Base-by-base conservation (phyloP, 176 grass and related monocot genomes). In the Miscanthus lutarioriparius region DNA sequence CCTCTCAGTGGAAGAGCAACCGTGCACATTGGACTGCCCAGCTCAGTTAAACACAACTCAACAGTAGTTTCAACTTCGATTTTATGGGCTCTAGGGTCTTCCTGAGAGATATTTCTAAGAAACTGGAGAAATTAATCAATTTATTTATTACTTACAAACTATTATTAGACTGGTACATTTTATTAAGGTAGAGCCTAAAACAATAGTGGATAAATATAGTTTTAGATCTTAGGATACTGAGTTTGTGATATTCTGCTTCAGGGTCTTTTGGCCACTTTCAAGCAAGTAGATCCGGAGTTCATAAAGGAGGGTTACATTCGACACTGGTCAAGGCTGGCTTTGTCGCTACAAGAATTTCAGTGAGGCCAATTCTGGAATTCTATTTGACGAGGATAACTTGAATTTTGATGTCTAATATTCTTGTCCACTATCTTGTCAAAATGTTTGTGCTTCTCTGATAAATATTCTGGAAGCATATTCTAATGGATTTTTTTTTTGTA, bases 261-360 rank as follows among this genome's bases (percentile, higher is more conserved):
- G 96, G 96, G 27, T 98, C 96, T 80, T 98, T 98, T 87, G 96
- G 96, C 44, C 96, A 98, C 78, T 98, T 98, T 70, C 96, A 98
- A 93, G 96, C 93, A 74, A 95, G 93, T 90, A 92, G 84, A 89
- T 98, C 96, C 38, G 91, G 91, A 22, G 93, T 95, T 38, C 96
- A 98, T 87, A 98, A 84, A 85, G 96, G 96, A 75, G 96, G 96
- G 35, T 49, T 98, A 75, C 67, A 93, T 90, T 86, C 70, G 9
- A 77, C 96, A 41, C 70, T 98, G 67, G 96, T 98, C 39, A 95
- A 91, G 83, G 93, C 96, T 81, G 91, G 93, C 69, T 98, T 98
- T 88, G 91, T 98, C 5, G 93, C 96, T 82, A 98, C 96, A 66
- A 83, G 96, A 71, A 98, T 98, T 90, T 98, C 96, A 59, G 96